phyloP scores from a whole-genome alignment of 2,329 filamentous ascomycete genomes.

The Penicillium hordei region DNA sequence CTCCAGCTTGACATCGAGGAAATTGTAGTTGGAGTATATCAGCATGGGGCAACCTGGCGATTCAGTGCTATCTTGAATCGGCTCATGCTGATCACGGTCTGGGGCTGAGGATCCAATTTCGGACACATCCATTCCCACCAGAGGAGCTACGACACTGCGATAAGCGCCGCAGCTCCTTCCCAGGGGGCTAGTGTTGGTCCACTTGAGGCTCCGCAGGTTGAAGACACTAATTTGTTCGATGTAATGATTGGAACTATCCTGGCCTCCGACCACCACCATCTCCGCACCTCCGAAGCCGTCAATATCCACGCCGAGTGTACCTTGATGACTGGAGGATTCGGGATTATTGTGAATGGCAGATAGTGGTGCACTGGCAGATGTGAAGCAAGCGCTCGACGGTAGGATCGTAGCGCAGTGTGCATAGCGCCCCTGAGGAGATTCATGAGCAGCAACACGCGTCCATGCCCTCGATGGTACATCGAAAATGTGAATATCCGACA shows the following conservation, averaged over 20 bases:
- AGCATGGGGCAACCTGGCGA: slow-evolving; percentile 68
- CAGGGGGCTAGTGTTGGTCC: slow-evolving; percentile 84
- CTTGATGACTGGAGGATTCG: slow-evolving; percentile 78
- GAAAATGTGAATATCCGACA: slow-evolving; percentile 97
- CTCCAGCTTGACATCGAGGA: slow-evolving; percentile 93
- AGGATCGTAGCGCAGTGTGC: slow-evolving; percentile 93
- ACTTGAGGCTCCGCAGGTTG: slow-evolving; percentile 90
- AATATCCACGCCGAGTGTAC: slow-evolving; percentile 80
- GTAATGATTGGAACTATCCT: slow-evolving; percentile 97
- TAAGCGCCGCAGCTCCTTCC: slow-evolving; percentile 96
- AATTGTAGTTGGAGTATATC: slow-evolving; percentile 99
- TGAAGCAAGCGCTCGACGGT: slow-evolving; percentile 82
- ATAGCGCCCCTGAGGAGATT: slow-evolving; percentile 89
- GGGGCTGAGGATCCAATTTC: slow-evolving; percentile 45
- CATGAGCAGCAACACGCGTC: slow-evolving; percentile 77
- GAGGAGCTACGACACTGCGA: slow-evolving; percentile 86
- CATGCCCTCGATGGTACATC: slow-evolving; percentile 80
- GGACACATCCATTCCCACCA: slow-evolving; percentile 53
- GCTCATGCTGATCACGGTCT: slow-evolving; percentile 40
- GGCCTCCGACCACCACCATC: slow-evolving; percentile 95
- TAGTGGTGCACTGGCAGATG: slow-evolving; percentile 77
- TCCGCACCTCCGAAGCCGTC: slow-evolving; percentile 91
- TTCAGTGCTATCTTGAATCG: slow-evolving; percentile 27
- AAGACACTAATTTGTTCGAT: slow-evolving; percentile 99
- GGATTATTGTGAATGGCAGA: slow-evolving; percentile 90